phyloP scores from a whole-genome alignment of 257 asterid genomes.

The Rauvolfia tetraphylla region DNA sequence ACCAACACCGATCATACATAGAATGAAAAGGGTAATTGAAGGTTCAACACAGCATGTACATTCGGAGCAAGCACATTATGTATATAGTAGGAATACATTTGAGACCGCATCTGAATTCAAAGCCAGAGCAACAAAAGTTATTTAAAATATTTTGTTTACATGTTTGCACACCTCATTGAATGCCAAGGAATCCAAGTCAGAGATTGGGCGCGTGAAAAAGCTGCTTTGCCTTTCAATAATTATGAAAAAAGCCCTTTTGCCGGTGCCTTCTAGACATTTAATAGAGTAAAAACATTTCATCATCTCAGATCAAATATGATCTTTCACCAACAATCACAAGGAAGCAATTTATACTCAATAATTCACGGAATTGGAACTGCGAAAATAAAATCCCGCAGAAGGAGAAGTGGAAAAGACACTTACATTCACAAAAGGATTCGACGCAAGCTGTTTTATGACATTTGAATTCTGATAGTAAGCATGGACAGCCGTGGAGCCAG shows the following conservation, averaged over 20 bases:
- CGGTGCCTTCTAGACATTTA: background rate
- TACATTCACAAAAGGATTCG: background rate
- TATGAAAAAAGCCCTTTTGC: background rate
- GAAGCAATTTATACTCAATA: background rate
- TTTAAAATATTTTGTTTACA: background rate
- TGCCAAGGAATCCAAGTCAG: background rate
- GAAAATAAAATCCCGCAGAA: background rate
- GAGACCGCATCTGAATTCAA: background rate
- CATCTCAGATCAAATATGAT: background rate
- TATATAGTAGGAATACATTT: no score
- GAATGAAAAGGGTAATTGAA: no score
- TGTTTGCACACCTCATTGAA: background rate
- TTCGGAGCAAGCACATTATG: background rate
- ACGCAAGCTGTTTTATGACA: background rate
- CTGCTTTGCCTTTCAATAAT: background rate
- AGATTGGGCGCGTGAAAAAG: background rate
- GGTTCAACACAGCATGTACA: no score
- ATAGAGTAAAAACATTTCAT: background rate
- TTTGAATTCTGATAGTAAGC: constrained; percentile 18
- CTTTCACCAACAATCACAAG: background rate
- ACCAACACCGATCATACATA: background rate
- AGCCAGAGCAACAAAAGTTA: background rate
- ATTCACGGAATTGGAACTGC: background rate
- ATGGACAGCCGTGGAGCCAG: background rate
- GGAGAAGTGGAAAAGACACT: background rate